phyloP scores from a whole-genome alignment of 1,284 basidiomycete genomes.

The Sporisorium reilianum region DNA sequence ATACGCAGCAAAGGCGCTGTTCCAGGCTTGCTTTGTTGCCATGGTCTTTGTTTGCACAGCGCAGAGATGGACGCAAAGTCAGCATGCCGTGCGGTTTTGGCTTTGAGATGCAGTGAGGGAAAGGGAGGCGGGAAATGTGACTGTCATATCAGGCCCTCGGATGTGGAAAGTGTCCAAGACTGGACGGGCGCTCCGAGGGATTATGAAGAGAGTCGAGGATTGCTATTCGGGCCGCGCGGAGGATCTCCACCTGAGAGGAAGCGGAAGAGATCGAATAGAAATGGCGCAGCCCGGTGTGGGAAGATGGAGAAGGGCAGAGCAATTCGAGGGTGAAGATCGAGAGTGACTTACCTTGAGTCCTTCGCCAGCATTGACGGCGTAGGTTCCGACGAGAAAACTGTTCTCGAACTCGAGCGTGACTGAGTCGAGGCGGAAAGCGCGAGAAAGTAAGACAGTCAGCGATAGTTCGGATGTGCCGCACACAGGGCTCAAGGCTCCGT shows the following conservation, averaged over 20 bases:
- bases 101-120: not conserved
- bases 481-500: no score
- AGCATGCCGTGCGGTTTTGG: not conserved
- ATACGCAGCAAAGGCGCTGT: slow-evolving; percentile 73
- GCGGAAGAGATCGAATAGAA: slow-evolving; percentile 26
- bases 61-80: not conserved
- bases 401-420: slow-evolving; percentile 82
- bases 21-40: slow-evolving; percentile 59
- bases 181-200: slow-evolving; percentile 14
- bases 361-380: slow-evolving; percentile 87
- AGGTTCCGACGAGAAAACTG: slow-evolving; percentile 82
- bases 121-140: slow-evolving; percentile 15
- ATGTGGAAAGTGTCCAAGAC: not conserved
- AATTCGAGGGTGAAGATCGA: slow-evolving; percentile 5
- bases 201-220: slow-evolving; percentile 33
- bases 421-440: slow-evolving; percentile 71
- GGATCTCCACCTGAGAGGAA: slow-evolving; percentile 29
- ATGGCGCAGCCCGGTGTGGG: slow-evolving; percentile 16
- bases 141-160: slow-evolving; percentile 43
- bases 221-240: slow-evolving; percentile 19
- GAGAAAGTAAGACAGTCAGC: not conserved
- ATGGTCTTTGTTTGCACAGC: slow-evolving; percentile 24
- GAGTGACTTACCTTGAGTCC: slow-evolving; percentile 76
- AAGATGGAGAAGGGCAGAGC: no score
- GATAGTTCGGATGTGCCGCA: not conserved